Evolutionary conservation across 306 rosid genomes (phyloP), one percentile per base, ranked within the genome.

Genomic region (Carpinus viminea): DNA sequence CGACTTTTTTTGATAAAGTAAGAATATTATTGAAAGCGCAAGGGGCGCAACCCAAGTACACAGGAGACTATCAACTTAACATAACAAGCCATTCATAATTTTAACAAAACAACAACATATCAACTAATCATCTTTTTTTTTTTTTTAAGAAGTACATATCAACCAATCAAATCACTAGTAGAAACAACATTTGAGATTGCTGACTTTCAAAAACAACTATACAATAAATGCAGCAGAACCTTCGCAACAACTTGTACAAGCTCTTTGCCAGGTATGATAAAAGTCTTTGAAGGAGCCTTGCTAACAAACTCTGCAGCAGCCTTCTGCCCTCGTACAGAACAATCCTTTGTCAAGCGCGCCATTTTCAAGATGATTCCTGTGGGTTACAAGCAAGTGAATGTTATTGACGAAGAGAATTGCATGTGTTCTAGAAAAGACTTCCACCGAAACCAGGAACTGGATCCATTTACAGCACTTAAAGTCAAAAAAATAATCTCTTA

Each of bases 201-300:
- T 54, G 46, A 43, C 73, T 55, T 43, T 72, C 41, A 88, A 81
- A 78, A 68, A 83, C 5, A 11, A 24, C 15, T 21, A 59, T 21
- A 59, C 45, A 70, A 69, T 52, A 54, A 77, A 78, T 70, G 66
- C 51, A 73, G 83, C 81, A 83, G 70, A 74, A 95, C 99, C 99
- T 93, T 91, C 7, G 96, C 97, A 65, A 87, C 80, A 82, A 95
- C 93, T 90, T 95, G 99, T 79, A 95, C 99, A 83, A 95, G 88
- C 46, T 95, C 98, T 68, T 85, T 84, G 76, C 89, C 84, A 81
- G 92, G 88, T 87, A 95, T 91, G 56, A 89, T 87, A 71, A 93
- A 68, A 60, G 85, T 93, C 88, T 90, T 90, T 47, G 78, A 80
- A 74, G 91, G 96, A 76, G 93, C 86, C 90, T 90, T 91, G 90